Evolutionary conservation across 768 basidiomycete species (phyloP).

Genomic region (Boletus insuetus): DNA sequence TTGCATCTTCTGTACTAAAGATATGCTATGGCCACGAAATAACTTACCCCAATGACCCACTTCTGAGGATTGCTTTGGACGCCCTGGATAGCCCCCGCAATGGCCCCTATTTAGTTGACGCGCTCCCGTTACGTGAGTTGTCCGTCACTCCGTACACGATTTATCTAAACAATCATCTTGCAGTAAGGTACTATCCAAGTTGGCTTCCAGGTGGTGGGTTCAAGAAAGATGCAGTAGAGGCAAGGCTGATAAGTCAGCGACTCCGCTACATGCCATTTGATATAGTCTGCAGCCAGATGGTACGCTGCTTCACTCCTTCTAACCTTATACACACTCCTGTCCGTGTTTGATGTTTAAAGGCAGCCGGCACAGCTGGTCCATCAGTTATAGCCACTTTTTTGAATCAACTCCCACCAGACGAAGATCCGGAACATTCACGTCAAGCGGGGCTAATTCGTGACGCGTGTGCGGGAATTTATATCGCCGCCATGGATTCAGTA

Average conservation of each 20-base stretch:
- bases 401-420: slow-evolving; percentile 6
- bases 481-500: slow-evolving; percentile 13
- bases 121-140: slow-evolving; percentile 5
- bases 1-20: not conserved
- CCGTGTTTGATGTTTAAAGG: not conserved
- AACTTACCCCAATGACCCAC: not conserved
- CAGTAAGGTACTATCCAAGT: slow-evolving; percentile 16
- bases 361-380: slow-evolving; percentile 3
- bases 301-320: not conserved
- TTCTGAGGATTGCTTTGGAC: slow-evolving; percentile 6
- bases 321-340: not conserved
- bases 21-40: slow-evolving; percentile 7
- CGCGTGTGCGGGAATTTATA: slow-evolving; percentile 8
- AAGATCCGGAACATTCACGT: slow-evolving; percentile 2
- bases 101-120: slow-evolving; percentile 10
- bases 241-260: not conserved
- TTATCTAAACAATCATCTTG: not conserved
- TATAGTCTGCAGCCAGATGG: slow-evolving; percentile 10
- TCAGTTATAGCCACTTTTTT: slow-evolving; percentile 12
- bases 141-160: not conserved
- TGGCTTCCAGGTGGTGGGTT: slow-evolving; percentile 15
- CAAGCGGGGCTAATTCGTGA: slow-evolving; percentile 12
- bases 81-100: not conserved
- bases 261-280: slow-evolving; percentile 5
- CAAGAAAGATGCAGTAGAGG: slow-evolving; percentile 4